A percentile compares a stretch with the other conserved stretches of the same genome.
These are phyloP conservation scores for Oryza rufipogon DNA, from an alignment of 176 grass and related monocot species.

Conservation along the genomic window DNA sequence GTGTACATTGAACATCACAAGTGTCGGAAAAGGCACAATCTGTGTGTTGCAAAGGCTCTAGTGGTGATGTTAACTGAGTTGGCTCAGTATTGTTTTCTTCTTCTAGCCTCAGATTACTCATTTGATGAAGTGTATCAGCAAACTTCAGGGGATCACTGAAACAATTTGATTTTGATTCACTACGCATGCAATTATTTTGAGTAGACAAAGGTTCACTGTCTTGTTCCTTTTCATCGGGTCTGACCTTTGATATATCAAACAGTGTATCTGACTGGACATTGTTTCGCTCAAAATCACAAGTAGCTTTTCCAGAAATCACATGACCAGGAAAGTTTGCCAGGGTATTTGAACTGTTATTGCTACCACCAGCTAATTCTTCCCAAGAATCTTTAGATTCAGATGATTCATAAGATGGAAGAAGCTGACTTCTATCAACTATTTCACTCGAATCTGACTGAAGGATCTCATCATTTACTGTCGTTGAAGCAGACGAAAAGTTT, in stretches of 20 bases:
- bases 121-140: slow-evolving; percentile 29
- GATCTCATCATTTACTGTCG: not conserved
- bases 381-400: slow-evolving; percentile 24
- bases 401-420: slow-evolving; percentile 29
- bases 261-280: slow-evolving; percentile 18
- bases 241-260: slow-evolving; percentile 26
- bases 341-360: slow-evolving; percentile 19
- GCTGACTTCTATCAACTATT: slow-evolving; percentile 28
- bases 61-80: slow-evolving; percentile 24
- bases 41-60: slow-evolving; percentile 21
- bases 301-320: slow-evolving; percentile 32
- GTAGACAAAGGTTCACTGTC: slow-evolving; percentile 18
- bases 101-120: slow-evolving; percentile 41
- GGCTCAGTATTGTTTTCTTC: slow-evolving; percentile 31
- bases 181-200: slow-evolving; percentile 18
- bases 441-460: slow-evolving; percentile 39
- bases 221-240: slow-evolving; percentile 39
- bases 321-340: slow-evolving; percentile 17
- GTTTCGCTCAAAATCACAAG: slow-evolving; percentile 29
- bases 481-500: slow-evolving; percentile 23
- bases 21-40: slow-evolving; percentile 37
- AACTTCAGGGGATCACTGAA: slow-evolving; percentile 40
- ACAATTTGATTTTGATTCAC: slow-evolving; percentile 38
- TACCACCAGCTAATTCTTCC: slow-evolving; percentile 24
- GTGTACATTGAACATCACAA: slow-evolving; percentile 32